Evolutionary conservation across 768 basidiomycete species (phyloP), one percentile per base, ranked within the genome.

Genomic region (Suillus luteus): DNA sequence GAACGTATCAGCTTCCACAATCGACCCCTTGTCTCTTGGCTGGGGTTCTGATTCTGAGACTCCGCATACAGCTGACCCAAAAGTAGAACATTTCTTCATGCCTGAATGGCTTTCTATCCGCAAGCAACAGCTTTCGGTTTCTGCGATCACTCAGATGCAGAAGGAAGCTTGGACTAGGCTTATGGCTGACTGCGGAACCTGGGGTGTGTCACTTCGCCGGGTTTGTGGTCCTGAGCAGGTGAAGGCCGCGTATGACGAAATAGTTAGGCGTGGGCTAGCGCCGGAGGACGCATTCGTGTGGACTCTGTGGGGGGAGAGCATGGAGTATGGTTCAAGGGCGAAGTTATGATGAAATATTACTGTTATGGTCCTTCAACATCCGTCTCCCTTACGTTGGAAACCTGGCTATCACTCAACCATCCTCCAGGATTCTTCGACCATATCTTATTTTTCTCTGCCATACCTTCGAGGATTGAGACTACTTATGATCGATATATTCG

Each of bases 21-120:
- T 76, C 12, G 70, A 71, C 27, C 70, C 71, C 5, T 66, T 71
- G 9, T 68, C 72, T 6, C 67, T 76, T 27, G 70, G 78, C 44
- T 83, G 83, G 83, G 35, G 15, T 41, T 31, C 31, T 15, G 17
- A 10, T 24, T 58, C 31, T 8, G 14, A 48, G 11, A 27, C 40
- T 38, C 58, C 41, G 0, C 59, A 60, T 15, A 59, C 31, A 11
- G 43, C 59, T 2, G 43, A 62, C 22, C 37, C 64, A 2, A 71
- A 69, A 3, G 64, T 81, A 12, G 86, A 88, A 66, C 73, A 74
- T 15, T 90, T 90, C 71, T 90, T 90, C 74, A 88, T 86, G 86
- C 81, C 82, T 3, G 86, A 88, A 72, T 90, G 89, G 89, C 77
- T 90, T 2, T 78, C 81, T 49, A 76, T 81, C 24, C 85, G 88